Conservation (phyloP, 345 rosid species). For the Raphanus raphanistrum region DNA sequence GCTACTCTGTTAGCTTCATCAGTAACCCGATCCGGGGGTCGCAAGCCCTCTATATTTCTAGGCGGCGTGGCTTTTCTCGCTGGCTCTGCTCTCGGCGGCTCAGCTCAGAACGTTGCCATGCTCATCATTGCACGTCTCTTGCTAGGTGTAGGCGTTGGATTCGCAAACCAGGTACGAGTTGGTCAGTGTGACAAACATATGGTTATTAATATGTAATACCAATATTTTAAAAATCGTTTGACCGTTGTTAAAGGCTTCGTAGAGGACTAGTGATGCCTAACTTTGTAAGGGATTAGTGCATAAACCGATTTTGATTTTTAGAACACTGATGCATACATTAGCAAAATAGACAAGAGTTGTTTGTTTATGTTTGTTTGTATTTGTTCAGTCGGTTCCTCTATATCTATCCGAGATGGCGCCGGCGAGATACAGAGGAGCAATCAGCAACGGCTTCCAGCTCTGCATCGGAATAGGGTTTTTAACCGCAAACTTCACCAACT, state of each 20-base stretch:
- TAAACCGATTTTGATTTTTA: background rate
- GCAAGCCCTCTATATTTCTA: slow-evolving; percentile 60
- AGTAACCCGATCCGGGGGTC: slow-evolving; percentile 56
- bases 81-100: slow-evolving; percentile 62
- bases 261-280: too few species aligned
- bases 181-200: too few species aligned
- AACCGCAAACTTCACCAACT: slow-evolving; percentile 59
- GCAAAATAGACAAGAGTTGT: background rate
- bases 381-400: slow-evolving; percentile 68
- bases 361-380: background rate
- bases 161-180: slow-evolving; percentile 69
- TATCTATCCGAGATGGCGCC: slow-evolving; percentile 90
- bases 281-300: background rate
- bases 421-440: slow-evolving; percentile 68
- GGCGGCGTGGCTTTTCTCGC: slow-evolving; percentile 65
- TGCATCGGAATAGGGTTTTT: slow-evolving; percentile 61
- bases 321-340: background rate
- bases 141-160: slow-evolving; percentile 74
- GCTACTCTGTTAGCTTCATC: slow-evolving; percentile 63
- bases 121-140: slow-evolving; percentile 64
- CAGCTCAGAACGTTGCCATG: slow-evolving; percentile 56
- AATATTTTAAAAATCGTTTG: too few species aligned
- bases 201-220: too few species aligned
- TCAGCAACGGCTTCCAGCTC: slow-evolving; percentile 72
- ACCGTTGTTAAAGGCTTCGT: too few species aligned